Percentiles rank a stretch among this genome's conserved stretches.
phyloP scores from a whole-genome alignment of 345 rosid species.

The Aquilaria yunnanensis region DNA sequence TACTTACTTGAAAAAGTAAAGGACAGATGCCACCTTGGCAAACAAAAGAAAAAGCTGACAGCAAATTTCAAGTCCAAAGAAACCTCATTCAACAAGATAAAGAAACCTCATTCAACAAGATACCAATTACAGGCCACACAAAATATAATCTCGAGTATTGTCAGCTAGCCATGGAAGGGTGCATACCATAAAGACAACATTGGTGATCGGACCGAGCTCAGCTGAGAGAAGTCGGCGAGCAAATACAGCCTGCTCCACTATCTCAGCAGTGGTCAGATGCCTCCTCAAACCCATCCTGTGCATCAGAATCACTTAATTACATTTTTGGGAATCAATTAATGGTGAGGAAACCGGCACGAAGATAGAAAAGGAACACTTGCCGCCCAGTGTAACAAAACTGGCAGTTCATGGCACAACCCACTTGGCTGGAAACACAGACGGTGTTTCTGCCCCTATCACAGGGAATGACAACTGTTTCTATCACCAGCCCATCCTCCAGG shows the following conservation, averaged over 20 bases:
- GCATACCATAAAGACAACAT: conserved; percentile 91
- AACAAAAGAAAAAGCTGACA: too few species aligned
- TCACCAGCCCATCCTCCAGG: conserved; percentile 71
- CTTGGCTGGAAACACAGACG: conserved; percentile 93
- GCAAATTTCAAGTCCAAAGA: too few species aligned
- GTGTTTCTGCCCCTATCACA: conserved; percentile 83
- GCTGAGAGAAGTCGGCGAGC: conserved; percentile 54
- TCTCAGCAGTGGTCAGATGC: conserved; percentile 82
- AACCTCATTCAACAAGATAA: too few species aligned
- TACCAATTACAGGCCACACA: too few species aligned
- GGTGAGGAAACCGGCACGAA: too few species aligned
- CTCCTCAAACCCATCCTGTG: conserved; percentile 88
- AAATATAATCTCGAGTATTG: too few species aligned
- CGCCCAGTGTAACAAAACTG: conserved; percentile 97
- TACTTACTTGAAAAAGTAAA: too few species aligned
- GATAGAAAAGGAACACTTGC: conserved; percentile 19
- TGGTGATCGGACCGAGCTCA: conserved; percentile 69
- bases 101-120: too few species aligned
- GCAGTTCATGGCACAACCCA: conserved; percentile 94
- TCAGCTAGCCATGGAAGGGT: background rate
- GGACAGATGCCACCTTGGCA: too few species aligned
- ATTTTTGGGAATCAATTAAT: background rate
- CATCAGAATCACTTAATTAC: background rate
- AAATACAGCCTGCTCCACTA: conserved; percentile 81
- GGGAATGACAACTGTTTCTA: conserved; percentile 86